phyloP scores from a whole-genome alignment of 768 basidiomycete species.

The Agrocybe praecox region DNA sequence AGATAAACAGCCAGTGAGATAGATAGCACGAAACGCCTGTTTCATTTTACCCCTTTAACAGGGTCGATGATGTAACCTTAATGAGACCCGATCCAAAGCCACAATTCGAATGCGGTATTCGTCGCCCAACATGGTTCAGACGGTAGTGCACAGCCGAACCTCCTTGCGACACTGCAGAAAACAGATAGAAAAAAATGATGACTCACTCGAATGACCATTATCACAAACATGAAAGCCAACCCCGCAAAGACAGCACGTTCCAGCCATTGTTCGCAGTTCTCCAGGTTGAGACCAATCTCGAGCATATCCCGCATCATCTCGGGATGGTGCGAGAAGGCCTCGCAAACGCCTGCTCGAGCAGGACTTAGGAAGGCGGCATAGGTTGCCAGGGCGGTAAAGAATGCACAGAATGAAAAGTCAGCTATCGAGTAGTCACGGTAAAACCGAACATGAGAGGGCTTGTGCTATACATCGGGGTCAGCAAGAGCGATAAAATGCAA shows the following conservation, averaged over 20 bases:
- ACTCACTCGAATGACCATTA: slow-evolving; percentile 70
- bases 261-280: slow-evolving; percentile 83
- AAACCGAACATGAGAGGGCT: slow-evolving; percentile 68
- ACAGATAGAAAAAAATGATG: not conserved
- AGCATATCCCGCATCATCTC: slow-evolving; percentile 72
- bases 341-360: slow-evolving; percentile 65
- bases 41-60: not conserved
- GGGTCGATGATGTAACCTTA: not conserved
- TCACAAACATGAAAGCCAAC: slow-evolving; percentile 58
- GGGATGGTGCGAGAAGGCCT: slow-evolving; percentile 74
- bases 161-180: not conserved
- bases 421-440: slow-evolving; percentile 84
- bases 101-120: not conserved
- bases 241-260: slow-evolving; percentile 64
- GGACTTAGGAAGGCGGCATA: slow-evolving; percentile 61
- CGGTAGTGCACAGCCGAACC: not conserved
- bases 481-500: not conserved
- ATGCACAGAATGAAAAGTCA: slow-evolving; percentile 71
- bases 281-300: slow-evolving; percentile 73
- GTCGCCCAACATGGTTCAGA: not conserved
- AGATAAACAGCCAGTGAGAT: not conserved
- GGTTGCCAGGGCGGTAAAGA: slow-evolving; percentile 56
- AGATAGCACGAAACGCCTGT: not conserved
- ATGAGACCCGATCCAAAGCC: not conserved
- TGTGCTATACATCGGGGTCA: slow-evolving; percentile 43